Conservation (phyloP, 2,329 filamentous ascomycete species). For the Ophiostoma tasmaniense region DNA sequence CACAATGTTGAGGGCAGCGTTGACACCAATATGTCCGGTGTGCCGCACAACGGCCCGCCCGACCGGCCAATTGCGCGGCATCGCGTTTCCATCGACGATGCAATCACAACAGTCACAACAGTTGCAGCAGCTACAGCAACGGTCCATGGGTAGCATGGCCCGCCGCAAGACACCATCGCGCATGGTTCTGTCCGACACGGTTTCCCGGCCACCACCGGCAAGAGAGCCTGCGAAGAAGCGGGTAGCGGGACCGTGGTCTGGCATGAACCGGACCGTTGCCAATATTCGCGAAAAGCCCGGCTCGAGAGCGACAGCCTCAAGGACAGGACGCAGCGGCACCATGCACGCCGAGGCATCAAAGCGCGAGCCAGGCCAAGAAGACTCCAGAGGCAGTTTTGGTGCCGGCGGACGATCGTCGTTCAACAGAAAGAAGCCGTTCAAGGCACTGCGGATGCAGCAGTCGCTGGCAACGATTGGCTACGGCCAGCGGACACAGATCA, state of each 20-base stretch:
- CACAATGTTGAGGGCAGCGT: conserved; percentile 19
- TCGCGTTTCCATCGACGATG: background rate
- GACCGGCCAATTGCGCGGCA: background rate
- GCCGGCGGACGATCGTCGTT: background rate
- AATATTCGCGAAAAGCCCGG: conserved; percentile 30
- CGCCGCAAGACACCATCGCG: conserved; percentile 36
- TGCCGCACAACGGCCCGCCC: conserved; percentile 16
- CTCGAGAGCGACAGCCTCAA: background rate
- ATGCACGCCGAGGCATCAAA: conserved; percentile 3
- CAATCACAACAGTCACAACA: background rate
- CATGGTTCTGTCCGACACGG: conserved; percentile 50
- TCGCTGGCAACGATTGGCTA: conserved; percentile 71
- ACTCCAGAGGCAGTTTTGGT: conserved; percentile 15
- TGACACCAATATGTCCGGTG: conserved; percentile 19
- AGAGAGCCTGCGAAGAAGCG: conserved; percentile 31
- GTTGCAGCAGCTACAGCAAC: conserved; percentile 13
- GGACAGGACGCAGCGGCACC: conserved; percentile 7
- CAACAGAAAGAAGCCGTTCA: conserved; percentile 42
- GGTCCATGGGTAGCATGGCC: conserved; percentile 13
- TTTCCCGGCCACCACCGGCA: conserved; percentile 32
- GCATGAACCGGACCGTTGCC: conserved; percentile 48
- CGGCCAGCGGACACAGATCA: conserved; percentile 47
- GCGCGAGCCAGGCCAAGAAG: background rate
- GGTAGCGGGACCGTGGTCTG: conserved; percentile 43
- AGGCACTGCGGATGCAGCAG: conserved; percentile 91